These are phyloP conservation scores for Cajanus cajan DNA, from an alignment of 306 rosid genomes.

Conservation along the genomic window DNA sequence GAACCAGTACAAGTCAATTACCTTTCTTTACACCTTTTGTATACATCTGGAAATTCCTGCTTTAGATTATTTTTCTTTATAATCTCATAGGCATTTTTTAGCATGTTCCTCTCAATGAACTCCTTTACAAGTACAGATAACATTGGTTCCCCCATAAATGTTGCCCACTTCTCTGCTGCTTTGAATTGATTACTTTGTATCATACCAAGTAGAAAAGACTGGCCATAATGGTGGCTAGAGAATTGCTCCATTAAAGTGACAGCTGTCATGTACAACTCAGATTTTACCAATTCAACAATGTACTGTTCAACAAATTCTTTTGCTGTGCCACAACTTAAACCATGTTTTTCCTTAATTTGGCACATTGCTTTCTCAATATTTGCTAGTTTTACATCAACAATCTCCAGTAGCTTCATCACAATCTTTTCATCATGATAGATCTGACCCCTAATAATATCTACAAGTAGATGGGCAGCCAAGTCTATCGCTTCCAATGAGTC, in stretches of 20 bases:
- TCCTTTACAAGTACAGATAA: conserved; percentile 66
- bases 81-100: conserved; percentile 68
- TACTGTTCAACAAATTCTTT: conserved; percentile 57
- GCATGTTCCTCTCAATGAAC: conserved; percentile 61
- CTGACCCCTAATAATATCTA: conserved; percentile 68
- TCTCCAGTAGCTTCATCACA: conserved; percentile 67
- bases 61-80: conserved; percentile 74
- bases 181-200: conserved; percentile 63
- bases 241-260: conserved; percentile 82
- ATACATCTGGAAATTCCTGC: conserved; percentile 77
- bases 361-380: conserved; percentile 64
- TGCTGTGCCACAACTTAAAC: conserved; percentile 49
- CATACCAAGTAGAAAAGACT: conserved; percentile 73
- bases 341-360: conserved; percentile 41
- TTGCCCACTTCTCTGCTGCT: conserved; percentile 97
- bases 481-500: conserved; percentile 55
- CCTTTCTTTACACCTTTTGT: conserved; percentile 84
- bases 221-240: conserved; percentile 57
- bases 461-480: conserved; percentile 65
- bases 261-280: conserved; percentile 64
- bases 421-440: conserved; percentile 70
- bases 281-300: conserved; percentile 55
- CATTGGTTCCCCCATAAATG: conserved; percentile 82
- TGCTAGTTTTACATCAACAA: conserved; percentile 59
- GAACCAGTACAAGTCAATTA: conserved; percentile 29